These are phyloP conservation scores for Murraya koenigii DNA, from an alignment of 345 rosid species.

Conservation along the genomic window DNA sequence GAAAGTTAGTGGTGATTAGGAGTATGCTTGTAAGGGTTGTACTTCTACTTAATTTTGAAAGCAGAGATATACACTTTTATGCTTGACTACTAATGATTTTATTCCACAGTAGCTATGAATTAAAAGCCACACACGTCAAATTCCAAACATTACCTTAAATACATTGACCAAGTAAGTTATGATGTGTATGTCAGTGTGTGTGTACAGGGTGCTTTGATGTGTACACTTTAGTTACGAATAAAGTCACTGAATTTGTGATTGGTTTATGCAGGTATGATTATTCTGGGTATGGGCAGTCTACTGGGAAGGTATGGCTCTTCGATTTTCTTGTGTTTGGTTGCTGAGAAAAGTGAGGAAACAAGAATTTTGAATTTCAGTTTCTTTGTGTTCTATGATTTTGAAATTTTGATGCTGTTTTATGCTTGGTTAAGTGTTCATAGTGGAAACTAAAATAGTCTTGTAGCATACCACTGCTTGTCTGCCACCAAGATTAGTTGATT, in stretches of 20 bases:
- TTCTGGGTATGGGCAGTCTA: conserved; percentile 85
- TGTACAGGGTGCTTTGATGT: not conserved
- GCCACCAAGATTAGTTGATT: not conserved
- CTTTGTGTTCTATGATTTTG: not conserved
- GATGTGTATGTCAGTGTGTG: not conserved
- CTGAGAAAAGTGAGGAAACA: conserved; percentile 2
- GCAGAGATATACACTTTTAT: not conserved
- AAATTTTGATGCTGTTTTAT: not conserved
- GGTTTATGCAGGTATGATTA: conserved; percentile 74
- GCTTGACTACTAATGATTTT: not conserved
- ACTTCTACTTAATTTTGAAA: not conserved
- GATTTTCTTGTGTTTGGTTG: conserved; percentile 5
- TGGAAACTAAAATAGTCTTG: not conserved
- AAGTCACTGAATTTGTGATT: not conserved
- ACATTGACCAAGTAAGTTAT: not conserved
- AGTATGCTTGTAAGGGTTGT: not conserved
- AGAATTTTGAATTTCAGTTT: not conserved
- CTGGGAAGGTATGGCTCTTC: conserved; percentile 63
- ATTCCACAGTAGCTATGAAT: not conserved
- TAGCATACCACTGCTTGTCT: not conserved
- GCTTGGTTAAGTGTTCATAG: not conserved
- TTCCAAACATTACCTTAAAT: not conserved
- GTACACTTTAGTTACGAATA: not conserved
- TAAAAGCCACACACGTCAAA: not conserved
- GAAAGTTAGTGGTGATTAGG: not conserved